Base-by-base conservation (phyloP, 345 rosid species). In the Euphorbia tirucalli region DNA sequence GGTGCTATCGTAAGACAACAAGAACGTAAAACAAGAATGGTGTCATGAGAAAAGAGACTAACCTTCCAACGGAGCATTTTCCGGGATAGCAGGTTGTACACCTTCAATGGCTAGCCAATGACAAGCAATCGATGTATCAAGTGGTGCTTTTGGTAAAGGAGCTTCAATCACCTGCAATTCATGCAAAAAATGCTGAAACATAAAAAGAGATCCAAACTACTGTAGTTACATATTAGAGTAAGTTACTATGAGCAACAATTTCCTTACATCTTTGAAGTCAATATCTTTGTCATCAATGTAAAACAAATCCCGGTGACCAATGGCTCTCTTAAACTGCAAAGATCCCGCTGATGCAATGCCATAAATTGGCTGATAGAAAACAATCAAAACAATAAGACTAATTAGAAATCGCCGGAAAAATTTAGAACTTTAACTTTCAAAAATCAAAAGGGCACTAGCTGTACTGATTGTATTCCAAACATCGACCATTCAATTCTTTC, bases 71-170 rank as follows among this genome's bases (percentile, higher is more conserved):
- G 96, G 93, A 77, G 92, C 96, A 86, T 95, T 95, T 83, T 95
- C 98, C 54, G 98, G 99, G 66, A 95, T 89, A 61, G 96, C 90
- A 67, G 99, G 98, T 70, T 95, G 97, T 54, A 92, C 91, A 55
- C 99, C 98, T 68, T 95, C 99, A 83, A 95, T 92, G 63, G 99
- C 99, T 41, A 95, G 88, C 99, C 99, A 95, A 84, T 95, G 99
- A 72, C 98, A 92, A 70, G 80, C 73, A 65, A 95, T 68, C 37
- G 89, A 85, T 22, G 98, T 84, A 78, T 92, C 99, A 76, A 92
- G 97, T 24, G 97, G 99, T 37, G 96, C 97, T 84, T 85, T 90
- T 14, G 99, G 99, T 80, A 95, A 84, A 59, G 97, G 96, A 67
- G 99, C 97, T 79, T 95, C 99, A 78, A 95, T 88, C 70, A 95